A percentile compares a stretch with the other conserved stretches of the same genome.
phyloP scores from a whole-genome alignment of 179 eudicot genomes.

The Beta lomatogona region DNA sequence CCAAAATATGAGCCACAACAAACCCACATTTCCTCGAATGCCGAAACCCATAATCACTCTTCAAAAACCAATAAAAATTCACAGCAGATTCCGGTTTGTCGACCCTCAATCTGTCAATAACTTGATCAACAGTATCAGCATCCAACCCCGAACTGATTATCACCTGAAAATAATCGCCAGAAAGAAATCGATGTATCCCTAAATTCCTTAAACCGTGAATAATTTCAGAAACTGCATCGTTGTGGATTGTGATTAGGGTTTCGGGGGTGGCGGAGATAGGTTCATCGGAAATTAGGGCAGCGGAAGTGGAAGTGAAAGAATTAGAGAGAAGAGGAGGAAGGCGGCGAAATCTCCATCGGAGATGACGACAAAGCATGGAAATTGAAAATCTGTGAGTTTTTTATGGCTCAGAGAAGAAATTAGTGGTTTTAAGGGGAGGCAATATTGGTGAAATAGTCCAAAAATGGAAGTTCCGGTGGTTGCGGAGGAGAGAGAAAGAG shows the following conservation, averaged over 20 bases:
- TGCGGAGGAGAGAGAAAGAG: conserved; percentile 27
- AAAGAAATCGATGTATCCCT: conserved; percentile 29
- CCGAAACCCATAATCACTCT: conserved; percentile 48
- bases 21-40: conserved; percentile 49
- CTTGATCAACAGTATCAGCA: conserved; percentile 37
- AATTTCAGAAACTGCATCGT: conserved; percentile 28
- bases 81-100: conserved; percentile 43
- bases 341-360: conserved; percentile 31
- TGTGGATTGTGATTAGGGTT: not conserved
- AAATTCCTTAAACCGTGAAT: conserved; percentile 30
- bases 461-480: too few species aligned
- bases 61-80: conserved; percentile 46
- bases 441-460: not conserved
- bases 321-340: conserved; percentile 34
- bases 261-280: not conserved
- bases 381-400: conserved; percentile 12
- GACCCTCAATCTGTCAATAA: conserved; percentile 37
- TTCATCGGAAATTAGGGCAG: conserved; percentile 28
- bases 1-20: conserved; percentile 60
- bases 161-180: conserved; percentile 26
- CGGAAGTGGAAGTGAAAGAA: conserved; percentile 36
- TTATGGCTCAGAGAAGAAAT: not conserved
- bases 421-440: not conserved
- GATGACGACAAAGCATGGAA: conserved; percentile 39
- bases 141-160: conserved; percentile 30